Evolutionary conservation across 192 early-diverging fungal species (phyloP).

Genomic region (Podila verticillata): DNA sequence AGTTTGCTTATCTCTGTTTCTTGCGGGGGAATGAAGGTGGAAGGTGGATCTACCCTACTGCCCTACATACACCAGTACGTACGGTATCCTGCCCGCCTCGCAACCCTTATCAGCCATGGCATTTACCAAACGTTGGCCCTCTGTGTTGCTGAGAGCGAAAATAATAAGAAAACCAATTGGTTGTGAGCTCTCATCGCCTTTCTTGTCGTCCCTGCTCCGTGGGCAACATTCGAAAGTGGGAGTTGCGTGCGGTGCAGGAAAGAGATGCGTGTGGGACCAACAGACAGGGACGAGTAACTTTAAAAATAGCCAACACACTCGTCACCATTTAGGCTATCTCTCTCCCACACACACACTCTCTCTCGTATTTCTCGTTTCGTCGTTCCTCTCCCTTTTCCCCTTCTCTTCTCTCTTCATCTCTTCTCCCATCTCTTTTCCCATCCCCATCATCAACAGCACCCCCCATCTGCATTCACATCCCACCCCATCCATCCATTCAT

Average conservation of each 20-base stretch:
- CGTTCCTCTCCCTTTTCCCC: background rate
- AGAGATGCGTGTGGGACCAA: too few species aligned
- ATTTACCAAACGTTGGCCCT: background rate
- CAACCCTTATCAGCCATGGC: background rate
- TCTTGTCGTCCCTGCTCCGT: conserved; percentile 26
- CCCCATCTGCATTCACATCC: background rate
- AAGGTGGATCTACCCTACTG: too few species aligned
- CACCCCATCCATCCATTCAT: background rate
- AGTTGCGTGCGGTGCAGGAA: too few species aligned
- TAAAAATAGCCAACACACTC: background rate
- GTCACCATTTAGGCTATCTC: conserved; percentile 6
- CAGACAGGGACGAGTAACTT: background rate
- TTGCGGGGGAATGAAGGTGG: too few species aligned
- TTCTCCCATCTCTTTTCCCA: background rate
- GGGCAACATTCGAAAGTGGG: conserved; percentile 10
- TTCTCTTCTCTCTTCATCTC: conserved; percentile 3
- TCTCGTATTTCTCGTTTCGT: background rate
- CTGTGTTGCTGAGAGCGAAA: conserved; percentile 2
- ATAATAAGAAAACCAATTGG: background rate
- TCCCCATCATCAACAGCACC: background rate
- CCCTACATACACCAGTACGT: too few species aligned
- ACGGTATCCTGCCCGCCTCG: too few species aligned
- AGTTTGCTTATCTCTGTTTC: too few species aligned
- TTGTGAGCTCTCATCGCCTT: background rate
- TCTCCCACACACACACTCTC: background rate